A percentile compares a stretch with the other conserved stretches of the same genome.
Evolutionary conservation across 208 protist genomes (phyloP).

Genomic region (Acanthamoeba castellanii): DNA sequence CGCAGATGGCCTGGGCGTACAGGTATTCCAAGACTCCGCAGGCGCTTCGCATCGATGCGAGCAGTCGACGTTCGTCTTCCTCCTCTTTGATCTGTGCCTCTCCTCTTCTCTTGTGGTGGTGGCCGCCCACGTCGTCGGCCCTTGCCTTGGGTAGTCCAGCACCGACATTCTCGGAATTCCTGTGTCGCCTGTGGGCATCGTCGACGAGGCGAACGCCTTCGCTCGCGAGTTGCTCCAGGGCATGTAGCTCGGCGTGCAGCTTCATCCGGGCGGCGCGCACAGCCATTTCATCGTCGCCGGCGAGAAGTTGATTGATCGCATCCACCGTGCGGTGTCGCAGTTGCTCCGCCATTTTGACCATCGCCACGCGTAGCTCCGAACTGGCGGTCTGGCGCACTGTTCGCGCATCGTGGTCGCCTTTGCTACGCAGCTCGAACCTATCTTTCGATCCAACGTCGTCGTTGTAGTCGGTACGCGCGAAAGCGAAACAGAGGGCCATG

Average conservation of each 20-base stretch:
- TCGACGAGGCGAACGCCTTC: no score
- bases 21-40: neutral
- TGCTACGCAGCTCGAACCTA: no score
- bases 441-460: no score
- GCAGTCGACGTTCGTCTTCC: neutral
- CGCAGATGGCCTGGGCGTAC: neutral
- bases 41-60: neutral
- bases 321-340: neutral
- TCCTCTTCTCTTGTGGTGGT: no score
- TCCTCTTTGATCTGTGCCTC: neutral
- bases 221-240: neutral
- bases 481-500: neutral
- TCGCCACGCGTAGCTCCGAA: no score
- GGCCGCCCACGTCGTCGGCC: no score
- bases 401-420: no score
- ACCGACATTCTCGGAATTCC: no score
- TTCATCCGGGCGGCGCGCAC: neutral
- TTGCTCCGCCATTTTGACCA: neutral
- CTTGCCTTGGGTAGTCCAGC: no score
- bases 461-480: no score
- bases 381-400: no score
- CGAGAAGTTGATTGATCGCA: neutral
- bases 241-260: neutral
- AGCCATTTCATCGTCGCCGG: neutral
- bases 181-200: no score